Evolutionary conservation across 768 basidiomycete genomes (phyloP).

Genomic region (Paxillus ammoniavirescens): DNA sequence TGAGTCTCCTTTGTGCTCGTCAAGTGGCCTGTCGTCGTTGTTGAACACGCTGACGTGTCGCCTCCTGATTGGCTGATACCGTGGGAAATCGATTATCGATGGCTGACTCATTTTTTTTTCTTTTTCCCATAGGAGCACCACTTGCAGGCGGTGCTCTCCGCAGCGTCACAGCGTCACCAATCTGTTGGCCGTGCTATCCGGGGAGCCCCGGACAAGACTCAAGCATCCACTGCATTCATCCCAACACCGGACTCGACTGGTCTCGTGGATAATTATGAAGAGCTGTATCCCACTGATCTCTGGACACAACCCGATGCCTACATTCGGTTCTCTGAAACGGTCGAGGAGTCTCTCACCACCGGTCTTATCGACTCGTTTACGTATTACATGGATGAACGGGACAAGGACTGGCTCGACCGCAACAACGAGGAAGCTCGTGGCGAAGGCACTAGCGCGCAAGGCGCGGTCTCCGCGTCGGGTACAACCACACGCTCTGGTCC

Average conservation of each 20-base stretch:
- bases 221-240: slow-evolving; percentile 66
- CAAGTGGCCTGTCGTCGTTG: slow-evolving; percentile 38
- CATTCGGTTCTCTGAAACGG: slow-evolving; percentile 79
- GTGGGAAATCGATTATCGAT: slow-evolving; percentile 50
- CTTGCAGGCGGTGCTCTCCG: slow-evolving; percentile 55
- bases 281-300: slow-evolving; percentile 63
- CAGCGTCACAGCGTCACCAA: slow-evolving; percentile 49
- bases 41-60: slow-evolving; percentile 44
- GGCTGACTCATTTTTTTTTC: slow-evolving; percentile 46
- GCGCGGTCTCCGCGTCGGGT: slow-evolving; percentile 53
- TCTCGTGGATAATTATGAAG: slow-evolving; percentile 71
- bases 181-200: slow-evolving; percentile 36
- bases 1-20: slow-evolving; percentile 50
- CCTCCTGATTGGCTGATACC: slow-evolving; percentile 43
- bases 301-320: slow-evolving; percentile 82
- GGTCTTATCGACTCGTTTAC: slow-evolving; percentile 74
- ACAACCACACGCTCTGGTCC: slow-evolving; percentile 54
- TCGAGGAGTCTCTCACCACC: slow-evolving; percentile 68
- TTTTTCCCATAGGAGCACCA: slow-evolving; percentile 49
- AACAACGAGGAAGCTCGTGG: slow-evolving; percentile 86
- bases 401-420: slow-evolving; percentile 91
- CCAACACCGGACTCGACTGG: slow-evolving; percentile 92
- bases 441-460: slow-evolving; percentile 81
- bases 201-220: slow-evolving; percentile 31
- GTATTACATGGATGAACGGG: slow-evolving; percentile 95